Evolutionary conservation across 805 yeast genomes (phyloP), one percentile per base, ranked within the genome.

Genomic region (Suhomyces pyralidae): DNA sequence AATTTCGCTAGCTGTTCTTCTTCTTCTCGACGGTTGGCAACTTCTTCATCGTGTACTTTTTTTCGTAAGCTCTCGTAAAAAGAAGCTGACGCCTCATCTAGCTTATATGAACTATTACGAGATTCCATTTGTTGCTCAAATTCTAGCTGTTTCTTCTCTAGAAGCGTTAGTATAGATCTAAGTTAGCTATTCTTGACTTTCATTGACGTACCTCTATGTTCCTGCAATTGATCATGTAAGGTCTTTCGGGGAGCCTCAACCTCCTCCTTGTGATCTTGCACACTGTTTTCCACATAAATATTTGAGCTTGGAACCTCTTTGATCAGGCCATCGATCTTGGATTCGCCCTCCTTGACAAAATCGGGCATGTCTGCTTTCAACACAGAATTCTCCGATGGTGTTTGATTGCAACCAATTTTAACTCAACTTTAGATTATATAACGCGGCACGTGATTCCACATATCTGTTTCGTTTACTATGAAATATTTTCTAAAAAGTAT

Each of bases 181-280:
- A 6, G 10, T 14, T 15, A 7, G 14, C 12, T 12, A 22, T 24
- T 7, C 28, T 4, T 6, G 9, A 19, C 3, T 10, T 12, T 19
- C 8, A 40, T 25, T 22, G 9, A 68, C 75, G 49, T 64, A 70
- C 76, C 70, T 62, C 72, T 65, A 48, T 71, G 67, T 46, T 73
- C 78, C 32, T 66, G 63, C 24, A 78, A 57, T 58, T 78, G 82
- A 20, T 77, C 76, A 14, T 67, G 68, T 12, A 78, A 59, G 3
- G 79, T 66, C 58, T 74, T 75, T 22, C 81, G 61, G 45, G 65
- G 68, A 7, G 58, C 54, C 17, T 55, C 59, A 12, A 58, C 61
- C 14, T 59, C 58, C 19, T 59, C 55, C 4, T 45, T 40, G 34
- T 25, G 7, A 12, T 45, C 48, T n/a, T 14, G 12, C 20, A 30